Conservation (phyloP, 371 early-diverging fungal species). For the Rhizopus stolonifer region DNA sequence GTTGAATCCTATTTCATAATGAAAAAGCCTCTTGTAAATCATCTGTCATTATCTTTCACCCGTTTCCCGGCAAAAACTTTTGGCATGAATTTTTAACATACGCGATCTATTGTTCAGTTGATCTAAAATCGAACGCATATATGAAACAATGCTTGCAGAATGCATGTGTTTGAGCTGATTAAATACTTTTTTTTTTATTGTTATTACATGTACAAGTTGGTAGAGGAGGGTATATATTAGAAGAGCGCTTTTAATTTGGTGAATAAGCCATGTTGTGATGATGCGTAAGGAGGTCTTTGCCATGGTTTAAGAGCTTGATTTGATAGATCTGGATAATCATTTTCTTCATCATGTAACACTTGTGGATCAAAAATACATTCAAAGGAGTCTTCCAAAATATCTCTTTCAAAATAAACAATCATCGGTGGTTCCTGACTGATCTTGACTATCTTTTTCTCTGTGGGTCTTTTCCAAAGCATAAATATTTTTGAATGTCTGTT, state of each 20-base stretch:
- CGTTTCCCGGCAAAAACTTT: no score
- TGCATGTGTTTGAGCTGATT: neutral
- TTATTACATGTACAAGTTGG: no score
- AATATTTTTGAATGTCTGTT: constrained; percentile 1
- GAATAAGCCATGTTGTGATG: neutral
- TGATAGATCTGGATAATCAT: constrained; percentile 42
- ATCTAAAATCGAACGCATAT: no score
- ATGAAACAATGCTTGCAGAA: no score
- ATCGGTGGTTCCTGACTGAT: constrained; percentile 49
- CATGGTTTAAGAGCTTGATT: constrained; percentile 30
- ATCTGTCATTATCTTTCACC: no score
- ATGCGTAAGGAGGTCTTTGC: constrained; percentile 30
- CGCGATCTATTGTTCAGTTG: no score
- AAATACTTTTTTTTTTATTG: constrained; percentile 13
- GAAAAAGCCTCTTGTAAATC: no score
- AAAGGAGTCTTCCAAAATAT: constrained; percentile 33
- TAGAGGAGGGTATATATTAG: neutral
- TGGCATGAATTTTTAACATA: no score
- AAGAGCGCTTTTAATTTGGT: constrained; percentile 14
- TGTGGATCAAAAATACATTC: constrained; percentile 49
- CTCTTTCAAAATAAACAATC: constrained; percentile 39
- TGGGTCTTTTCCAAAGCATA: constrained; percentile 1
- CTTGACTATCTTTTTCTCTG: constrained; percentile 30
- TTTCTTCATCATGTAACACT: constrained; percentile 44
- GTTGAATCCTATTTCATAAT: no score